Evolutionary conservation across 169 alveolate species (phyloP), one percentile per base, ranked within the genome.

Genomic region (Plasmodium ovale): DNA sequence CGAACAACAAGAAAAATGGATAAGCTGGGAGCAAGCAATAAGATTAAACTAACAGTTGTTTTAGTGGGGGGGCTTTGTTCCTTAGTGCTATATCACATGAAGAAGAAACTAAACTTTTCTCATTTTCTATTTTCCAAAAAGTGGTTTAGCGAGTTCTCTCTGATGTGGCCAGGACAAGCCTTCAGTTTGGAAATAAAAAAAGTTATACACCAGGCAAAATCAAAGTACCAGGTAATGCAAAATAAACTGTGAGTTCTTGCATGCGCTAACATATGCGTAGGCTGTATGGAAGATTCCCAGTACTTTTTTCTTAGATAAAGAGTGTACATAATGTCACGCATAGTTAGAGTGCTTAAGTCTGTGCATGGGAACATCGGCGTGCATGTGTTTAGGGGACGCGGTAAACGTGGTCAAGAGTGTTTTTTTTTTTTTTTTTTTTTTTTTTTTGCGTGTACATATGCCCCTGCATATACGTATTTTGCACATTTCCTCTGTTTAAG

Each of bases 161-260:
- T 44, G 9, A 77, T 77, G 88, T 77, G 88, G 88, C 88, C 88
- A 1, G 88, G 88, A 0, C 92, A 87, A 31, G 69, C 94, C 2
- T 72, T 91, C 68, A 69, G 93, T 44, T 54, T 91, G 58, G 89
- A 85, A 7, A 74, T 91, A 31, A 72, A 87, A 44, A 70, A 87
- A 69, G 60, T 90, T 27, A 25, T 84, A 19, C 70, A 84, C 87
- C 68, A 70, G 47, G 88, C 91, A 16, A 92, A 87, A 87, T 94
- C 96, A 10, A 67, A 82, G 54, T 94, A 58, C 69, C 95, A 94
- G 60, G 95, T 77, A 77, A 29, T 12, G 12, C 9, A 39, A 6
- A 39, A n/a, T n/a, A 5, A 39, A 5, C n/a, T 39, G 9, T 39
- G 9, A 6, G 51, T 39, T 6, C 9, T 5, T 39, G 9, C 51